Conservation (phyloP, 208 protist species). For the Herpetomonas samuelpessoai region DNA sequence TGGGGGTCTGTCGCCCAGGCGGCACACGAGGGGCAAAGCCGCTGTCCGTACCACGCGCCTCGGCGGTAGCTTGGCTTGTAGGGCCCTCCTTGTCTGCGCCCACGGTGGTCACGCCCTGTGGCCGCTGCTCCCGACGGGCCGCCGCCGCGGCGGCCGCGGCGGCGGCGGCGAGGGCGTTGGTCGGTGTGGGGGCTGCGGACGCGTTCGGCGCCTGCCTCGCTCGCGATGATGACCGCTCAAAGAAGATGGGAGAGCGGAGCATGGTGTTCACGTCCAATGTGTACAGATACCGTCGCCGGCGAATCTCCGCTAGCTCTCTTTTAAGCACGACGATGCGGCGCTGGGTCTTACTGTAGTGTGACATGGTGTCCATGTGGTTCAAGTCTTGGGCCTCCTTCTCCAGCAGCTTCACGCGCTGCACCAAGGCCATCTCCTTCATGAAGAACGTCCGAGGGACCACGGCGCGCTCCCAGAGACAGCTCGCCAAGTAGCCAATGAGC, state of each 20-base stretch:
- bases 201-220: neutral
- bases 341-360: conserved; percentile 32
- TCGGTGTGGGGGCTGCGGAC: neutral
- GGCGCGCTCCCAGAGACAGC: conserved; percentile 30
- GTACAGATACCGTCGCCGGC: conserved; percentile 21
- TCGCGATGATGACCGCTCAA: neutral
- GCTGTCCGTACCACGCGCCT: neutral
- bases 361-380: conserved; percentile 28
- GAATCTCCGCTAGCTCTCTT: conserved; percentile 27
- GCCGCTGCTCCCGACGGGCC: too few species aligned
- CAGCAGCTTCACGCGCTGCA: conserved; percentile 31
- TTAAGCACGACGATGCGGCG: conserved; percentile 26
- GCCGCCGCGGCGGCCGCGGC: too few species aligned
- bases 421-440: conserved; percentile 33
- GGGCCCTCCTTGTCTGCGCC: neutral
- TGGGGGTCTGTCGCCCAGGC: neutral
- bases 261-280: neutral
- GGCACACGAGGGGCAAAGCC: neutral
- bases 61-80: neutral
- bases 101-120: neutral
- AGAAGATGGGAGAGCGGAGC: neutral
- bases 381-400: conserved; percentile 27
- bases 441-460: conserved; percentile 39
- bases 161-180: neutral
- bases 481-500: conserved; percentile 29